Evolutionary conservation across 306 rosid genomes (phyloP), one percentile per base, ranked within the genome.

Genomic region (Cucurbita ficifolia): DNA sequence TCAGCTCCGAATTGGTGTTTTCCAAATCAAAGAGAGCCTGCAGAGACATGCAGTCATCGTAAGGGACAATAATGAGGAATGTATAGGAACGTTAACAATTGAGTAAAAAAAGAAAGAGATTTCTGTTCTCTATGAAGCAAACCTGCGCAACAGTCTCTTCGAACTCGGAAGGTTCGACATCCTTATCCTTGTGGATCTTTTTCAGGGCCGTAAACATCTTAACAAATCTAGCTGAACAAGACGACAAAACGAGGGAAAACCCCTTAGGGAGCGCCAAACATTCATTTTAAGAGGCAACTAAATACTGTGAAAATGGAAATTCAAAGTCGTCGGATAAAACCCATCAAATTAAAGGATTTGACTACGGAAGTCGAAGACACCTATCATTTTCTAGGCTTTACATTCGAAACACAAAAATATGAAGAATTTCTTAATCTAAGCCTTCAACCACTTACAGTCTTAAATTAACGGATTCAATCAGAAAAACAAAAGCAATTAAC

Each of bases 121-220:
- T 8, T 8, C 12, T 29, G 10, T 29, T 49, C 0, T 21, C 56
- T 14, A 58, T 10, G 8, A 7, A 12, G 57, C 16, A 19, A 46
- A 86, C 96, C 84, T 90, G 96, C 0, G 89, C 96, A 76, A 87
- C 91, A 4, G 86, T 65, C 81, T 88, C 91, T 77, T 90, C 93
- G 56, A 90, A 84, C 71, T 90, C 93, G 18, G 89, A 80, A 12
- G 93, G 88, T 19, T 90, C 91, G 1, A 45, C 93, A 79, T 78
- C 86, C 70, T 84, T 84, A 24, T 90, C 96, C 76, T 90, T 90
- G 75, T 72, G 85, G 64, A 90, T 88, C 84, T 88, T 90, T 87
- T 86, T 90, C 84, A 77, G 79, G 7, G 96, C 72, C 13, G 96
- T 83, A 78, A 36, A 90, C 96, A 90, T 90, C 62, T 74, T 87